phyloP scores from a whole-genome alignment of 192 early-diverging fungal genomes.

The Paraglomus occultum region DNA sequence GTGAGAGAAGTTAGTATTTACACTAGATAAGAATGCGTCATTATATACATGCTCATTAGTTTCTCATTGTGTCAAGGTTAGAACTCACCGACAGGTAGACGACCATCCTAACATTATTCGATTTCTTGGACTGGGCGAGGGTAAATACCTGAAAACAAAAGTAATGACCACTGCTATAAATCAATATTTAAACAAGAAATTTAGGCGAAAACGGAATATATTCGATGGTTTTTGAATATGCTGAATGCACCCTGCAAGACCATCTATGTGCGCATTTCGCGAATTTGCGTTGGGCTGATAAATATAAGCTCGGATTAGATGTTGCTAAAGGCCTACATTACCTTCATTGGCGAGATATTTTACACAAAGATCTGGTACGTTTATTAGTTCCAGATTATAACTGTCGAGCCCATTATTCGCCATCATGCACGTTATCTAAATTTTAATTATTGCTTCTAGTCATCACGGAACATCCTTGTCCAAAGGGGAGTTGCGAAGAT shows the following conservation, averaged over 20 bases:
- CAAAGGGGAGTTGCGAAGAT: background rate
- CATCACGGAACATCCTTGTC: slow-evolving; percentile 16
- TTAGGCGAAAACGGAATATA: no score
- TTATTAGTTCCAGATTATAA: background rate
- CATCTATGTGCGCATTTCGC: background rate
- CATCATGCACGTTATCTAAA: background rate
- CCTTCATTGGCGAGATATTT: background rate
- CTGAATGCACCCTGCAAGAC: background rate
- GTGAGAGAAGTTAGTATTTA: no score
- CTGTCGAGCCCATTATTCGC: background rate
- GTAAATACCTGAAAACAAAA: no score
- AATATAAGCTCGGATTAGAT: background rate
- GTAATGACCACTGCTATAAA: no score
- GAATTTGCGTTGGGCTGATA: background rate
- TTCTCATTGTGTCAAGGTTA: no score
- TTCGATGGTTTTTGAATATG: no score
- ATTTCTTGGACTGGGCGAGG: no score
- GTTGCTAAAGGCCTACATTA: background rate
- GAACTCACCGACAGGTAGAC: no score
- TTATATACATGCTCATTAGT: no score
- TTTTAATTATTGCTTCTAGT: background rate
- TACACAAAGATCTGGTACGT: slow-evolving; percentile 25
- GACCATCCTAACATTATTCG: no score
- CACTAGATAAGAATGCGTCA: no score
- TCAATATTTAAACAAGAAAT: no score